A percentile compares a stretch with the other conserved stretches of the same genome.
These are phyloP conservation scores for Cicer cuneatum DNA, from an alignment of 306 rosid species.

Conservation along the genomic window DNA sequence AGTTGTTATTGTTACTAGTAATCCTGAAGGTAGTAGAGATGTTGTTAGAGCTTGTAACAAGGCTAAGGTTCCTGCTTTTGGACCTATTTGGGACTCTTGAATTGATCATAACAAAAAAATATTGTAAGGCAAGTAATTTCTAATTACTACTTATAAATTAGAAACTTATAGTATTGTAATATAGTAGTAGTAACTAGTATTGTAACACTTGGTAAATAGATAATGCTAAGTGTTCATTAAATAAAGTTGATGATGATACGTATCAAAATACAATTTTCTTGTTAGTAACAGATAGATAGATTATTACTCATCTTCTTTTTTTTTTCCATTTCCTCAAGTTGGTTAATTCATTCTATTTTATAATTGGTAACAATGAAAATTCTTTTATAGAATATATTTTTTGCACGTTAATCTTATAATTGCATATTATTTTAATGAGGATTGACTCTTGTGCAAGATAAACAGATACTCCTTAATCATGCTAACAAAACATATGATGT, in stretches of 20 bases:
- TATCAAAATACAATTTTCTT: not conserved
- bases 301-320: not conserved
- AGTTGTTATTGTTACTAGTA: slow-evolving; percentile 75
- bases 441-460: slow-evolving; percentile 1
- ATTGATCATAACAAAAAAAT: slow-evolving; percentile 6
- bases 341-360: slow-evolving; percentile 5
- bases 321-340: not conserved
- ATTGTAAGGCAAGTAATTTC: slow-evolving; percentile 36
- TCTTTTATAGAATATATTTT: not conserved
- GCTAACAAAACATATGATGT: not conserved
- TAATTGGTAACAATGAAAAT: slow-evolving; percentile 23
- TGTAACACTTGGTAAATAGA: not conserved
- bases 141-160: not conserved
- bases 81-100: slow-evolving; percentile 62
- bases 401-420: not conserved
- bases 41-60: slow-evolving; percentile 59
- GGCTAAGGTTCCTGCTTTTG: slow-evolving; percentile 56
- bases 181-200: not conserved
- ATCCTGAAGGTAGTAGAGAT: slow-evolving; percentile 74
- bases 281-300: not conserved
- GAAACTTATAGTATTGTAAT: not conserved
- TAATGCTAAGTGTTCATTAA: not conserved
- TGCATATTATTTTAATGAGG: slow-evolving; percentile 16
- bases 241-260: not conserved
- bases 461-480: slow-evolving; percentile 2